Evolutionary conservation across 257 asterid species (phyloP), one percentile per base, ranked within the genome.

Genomic region (Solanum pinnatisectum): DNA sequence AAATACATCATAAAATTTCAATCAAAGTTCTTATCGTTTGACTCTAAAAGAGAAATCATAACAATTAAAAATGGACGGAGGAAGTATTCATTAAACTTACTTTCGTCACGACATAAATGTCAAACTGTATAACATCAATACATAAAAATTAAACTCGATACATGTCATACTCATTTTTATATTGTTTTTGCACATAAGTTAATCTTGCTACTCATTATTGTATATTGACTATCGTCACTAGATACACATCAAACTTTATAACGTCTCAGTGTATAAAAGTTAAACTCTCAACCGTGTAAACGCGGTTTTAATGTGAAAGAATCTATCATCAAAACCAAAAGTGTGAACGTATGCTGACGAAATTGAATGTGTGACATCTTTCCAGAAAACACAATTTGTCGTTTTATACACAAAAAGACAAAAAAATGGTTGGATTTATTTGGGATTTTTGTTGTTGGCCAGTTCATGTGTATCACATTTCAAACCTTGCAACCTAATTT

Each of bases 401-500:
- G 7, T 44, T 79, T 79, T 14, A 18, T 5, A 27, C 7, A 30
- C 5, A 82, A 82, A 79, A 82, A 8, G 70, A 49, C 70, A 82
- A 30, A 82, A 30, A 78, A 30, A 30, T 82, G 42, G 70, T 3
- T 81, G 70, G 23, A 14, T 46, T 81, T 42, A 14, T 81, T 18
- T 35, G 12, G 27, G 25, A 8, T 30, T 81, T 46, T 18, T 46
- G 70, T 82, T 46, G 85, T 82, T 82, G 85, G 85, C 68, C 85
- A 49, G 68, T 82, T 82, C 85, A 30, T 49, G 70, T 81, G 68
- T 3, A 63, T 46, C 1, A 49, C 11, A 82, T 49, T 82, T 82
- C 85, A 82, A 82, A 82, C 85, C 70, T 27, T 82, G 42, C 70
- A 49, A 82, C 85, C 85, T 82, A 82, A 82, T 32, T 82, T 82